Evolutionary conservation across 75 land plant species (phyloP).

Genomic region (Sequoia sempervirens): DNA sequence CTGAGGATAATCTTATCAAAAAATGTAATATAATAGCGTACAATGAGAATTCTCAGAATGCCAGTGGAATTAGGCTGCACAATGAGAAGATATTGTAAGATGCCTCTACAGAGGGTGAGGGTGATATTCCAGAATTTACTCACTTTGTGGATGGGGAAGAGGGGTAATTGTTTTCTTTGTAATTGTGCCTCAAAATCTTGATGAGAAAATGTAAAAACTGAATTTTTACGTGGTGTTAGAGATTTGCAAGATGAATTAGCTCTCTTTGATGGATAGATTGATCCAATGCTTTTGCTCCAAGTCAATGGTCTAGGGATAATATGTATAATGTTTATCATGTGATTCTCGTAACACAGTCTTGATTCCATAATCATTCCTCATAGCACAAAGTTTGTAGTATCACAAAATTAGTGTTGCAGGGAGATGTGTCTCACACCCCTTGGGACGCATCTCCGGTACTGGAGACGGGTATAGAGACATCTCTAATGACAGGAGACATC

Average conservation of each 20-base stretch:
- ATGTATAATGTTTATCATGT: background rate
- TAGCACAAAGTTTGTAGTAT: background rate
- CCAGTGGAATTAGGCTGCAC: background rate
- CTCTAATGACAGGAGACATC: too few species aligned
- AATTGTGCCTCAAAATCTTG: background rate
- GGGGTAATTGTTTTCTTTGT: background rate
- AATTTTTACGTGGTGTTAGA: background rate
- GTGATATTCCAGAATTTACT: background rate
- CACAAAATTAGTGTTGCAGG: too few species aligned
- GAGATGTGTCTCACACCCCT: too few species aligned
- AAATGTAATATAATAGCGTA: background rate
- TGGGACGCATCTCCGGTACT: too few species aligned
- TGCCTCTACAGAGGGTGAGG: too few species aligned
- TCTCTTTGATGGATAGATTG: background rate
- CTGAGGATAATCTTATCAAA: background rate
- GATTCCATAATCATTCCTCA: background rate
- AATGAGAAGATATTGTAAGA: background rate
- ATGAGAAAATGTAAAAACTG: background rate
- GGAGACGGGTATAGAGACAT: too few species aligned
- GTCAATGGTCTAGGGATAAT: background rate
- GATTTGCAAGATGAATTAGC: background rate
- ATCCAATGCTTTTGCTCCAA: background rate
- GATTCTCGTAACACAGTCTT: background rate
- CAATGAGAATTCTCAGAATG: background rate
- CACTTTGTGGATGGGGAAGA: background rate